Percentiles rank a stretch among this genome's conserved stretches.
Evolutionary conservation across 2,329 filamentous ascomycete species (phyloP).

Genomic region (Tolypocladium nubicola): DNA sequence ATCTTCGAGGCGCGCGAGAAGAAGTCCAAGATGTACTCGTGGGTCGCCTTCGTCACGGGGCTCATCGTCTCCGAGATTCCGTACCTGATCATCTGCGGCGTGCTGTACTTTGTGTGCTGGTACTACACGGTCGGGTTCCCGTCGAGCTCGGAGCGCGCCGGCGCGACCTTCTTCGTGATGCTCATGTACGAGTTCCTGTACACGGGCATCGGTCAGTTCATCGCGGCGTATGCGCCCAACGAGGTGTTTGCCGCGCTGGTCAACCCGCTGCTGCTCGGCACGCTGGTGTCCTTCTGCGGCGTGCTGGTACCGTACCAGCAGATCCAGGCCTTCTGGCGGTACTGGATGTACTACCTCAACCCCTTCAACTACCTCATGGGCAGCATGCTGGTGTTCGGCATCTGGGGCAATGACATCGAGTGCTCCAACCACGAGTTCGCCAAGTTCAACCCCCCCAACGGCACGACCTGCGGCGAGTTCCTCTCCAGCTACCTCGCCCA

Average conservation of each 20-base stretch:
- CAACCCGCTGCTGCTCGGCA: constrained; percentile 44
- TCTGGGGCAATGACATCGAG: constrained; percentile 34
- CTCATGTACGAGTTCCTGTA: constrained; percentile 51
- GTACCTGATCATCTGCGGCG: constrained; percentile 31
- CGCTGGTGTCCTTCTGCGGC: constrained; percentile 62
- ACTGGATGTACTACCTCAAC: constrained; percentile 53
- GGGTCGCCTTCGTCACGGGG: constrained; percentile 46
- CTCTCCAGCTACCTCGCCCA: constrained; percentile 38
- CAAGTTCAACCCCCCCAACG: constrained; percentile 36
- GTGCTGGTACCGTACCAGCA: constrained; percentile 58
- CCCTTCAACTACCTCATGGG: constrained; percentile 54
- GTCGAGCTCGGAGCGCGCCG: constrained; percentile 30
- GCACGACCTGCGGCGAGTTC: constrained; percentile 48
- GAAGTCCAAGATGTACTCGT: constrained; percentile 50
- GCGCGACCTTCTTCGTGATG: constrained; percentile 43
- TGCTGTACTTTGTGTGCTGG: constrained; percentile 43
- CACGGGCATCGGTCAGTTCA: constrained; percentile 49
- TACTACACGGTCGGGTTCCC: constrained; percentile 48
- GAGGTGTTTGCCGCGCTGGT: constrained; percentile 47
- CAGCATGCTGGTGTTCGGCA: constrained; percentile 39
- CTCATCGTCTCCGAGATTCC: constrained; percentile 38
- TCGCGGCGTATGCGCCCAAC: constrained; percentile 53
- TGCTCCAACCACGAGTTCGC: constrained; percentile 40
- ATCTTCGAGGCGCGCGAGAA: constrained; percentile 50
- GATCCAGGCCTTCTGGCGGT: constrained; percentile 56